Evolutionary conservation across 768 basidiomycete genomes (phyloP).

Genomic region (Gyrodon lividus): DNA sequence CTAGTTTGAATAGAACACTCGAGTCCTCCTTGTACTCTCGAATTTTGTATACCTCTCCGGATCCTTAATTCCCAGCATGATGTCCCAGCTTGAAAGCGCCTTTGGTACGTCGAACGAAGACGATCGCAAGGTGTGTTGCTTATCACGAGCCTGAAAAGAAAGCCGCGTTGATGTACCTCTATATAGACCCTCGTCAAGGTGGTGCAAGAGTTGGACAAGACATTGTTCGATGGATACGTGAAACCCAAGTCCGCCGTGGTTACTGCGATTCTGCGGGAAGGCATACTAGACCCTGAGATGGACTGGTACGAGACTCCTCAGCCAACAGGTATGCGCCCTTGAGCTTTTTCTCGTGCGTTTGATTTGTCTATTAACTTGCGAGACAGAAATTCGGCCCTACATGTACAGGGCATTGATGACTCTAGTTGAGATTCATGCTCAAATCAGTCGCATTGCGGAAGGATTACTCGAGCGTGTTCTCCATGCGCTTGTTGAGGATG

Average conservation of each 20-base stretch:
- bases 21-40: conserved; percentile 84
- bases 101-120: conserved; percentile 48
- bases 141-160: neutral
- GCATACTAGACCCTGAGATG: conserved; percentile 77
- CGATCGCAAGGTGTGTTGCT: conserved; percentile 60
- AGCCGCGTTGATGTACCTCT: neutral
- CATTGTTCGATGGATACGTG: conserved; percentile 84
- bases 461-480: conserved; percentile 80
- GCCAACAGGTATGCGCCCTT: conserved; percentile 68
- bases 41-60: conserved; percentile 80
- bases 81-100: conserved; percentile 64
- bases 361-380: conserved; percentile 8
- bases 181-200: conserved; percentile 70
- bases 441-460: conserved; percentile 79
- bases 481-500: conserved; percentile 74
- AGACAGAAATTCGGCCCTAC: conserved; percentile 87
- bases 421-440: conserved; percentile 90
- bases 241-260: conserved; percentile 77
- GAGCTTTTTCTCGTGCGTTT: neutral
- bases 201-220: conserved; percentile 81
- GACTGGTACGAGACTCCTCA: conserved; percentile 96
- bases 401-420: conserved; percentile 87
- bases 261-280: conserved; percentile 65
- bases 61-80: conserved; percentile 72
- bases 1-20: conserved; percentile 61